Evolutionary conservation across 257 asterid genomes (phyloP), one percentile per base, ranked within the genome.

Genomic region (Buddleja alternifolia): DNA sequence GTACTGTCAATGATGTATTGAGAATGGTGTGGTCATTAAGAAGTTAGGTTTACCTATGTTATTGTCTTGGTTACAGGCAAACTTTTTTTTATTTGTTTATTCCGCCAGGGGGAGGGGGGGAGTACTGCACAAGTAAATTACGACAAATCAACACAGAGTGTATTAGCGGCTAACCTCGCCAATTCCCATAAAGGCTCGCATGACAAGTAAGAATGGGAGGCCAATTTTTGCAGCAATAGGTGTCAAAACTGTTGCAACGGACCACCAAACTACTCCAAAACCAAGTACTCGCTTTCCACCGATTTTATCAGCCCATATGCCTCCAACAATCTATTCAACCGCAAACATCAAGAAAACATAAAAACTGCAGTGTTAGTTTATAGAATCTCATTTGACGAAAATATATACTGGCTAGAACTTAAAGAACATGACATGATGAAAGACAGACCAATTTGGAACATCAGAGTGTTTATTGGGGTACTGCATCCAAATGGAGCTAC

Each of bases 211-310:
- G 82, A 83, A 94, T 0, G 99, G 97, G 68, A 94, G 96, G 58
- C 99, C 97, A 34, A 86, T 20, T 72, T 67, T 86, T 67, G 99
- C 99, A 40, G 99, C 97, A 74, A 94, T 73, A 44, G 99, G 99
- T 8, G 99, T 94, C 83, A 94, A 81, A 74, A 94, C 73, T n/a
- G 99, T 94, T 73, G 99, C 99, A 44, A 84, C 15, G n/a, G 98
- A 93, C 97, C 98, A 93, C 98, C 98, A 93, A 75, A 94, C 73
- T 75, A 94, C 99, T 82, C 99, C 99, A 69, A 89, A 91, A 65
- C 99, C 97, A 71, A 94, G 88, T 37, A 94, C 99, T 56, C 76
- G 74, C 80, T 91, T 94, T 73, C 97, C 99, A 48, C 99, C 97
- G 55, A 94, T 66, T 87, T 84, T 94, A 77, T 94, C 99, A 48